Evolutionary conservation across 805 yeast genomes (phyloP), one percentile per base, ranked within the genome.

Genomic region (Blastobotrys mokoenaii): DNA sequence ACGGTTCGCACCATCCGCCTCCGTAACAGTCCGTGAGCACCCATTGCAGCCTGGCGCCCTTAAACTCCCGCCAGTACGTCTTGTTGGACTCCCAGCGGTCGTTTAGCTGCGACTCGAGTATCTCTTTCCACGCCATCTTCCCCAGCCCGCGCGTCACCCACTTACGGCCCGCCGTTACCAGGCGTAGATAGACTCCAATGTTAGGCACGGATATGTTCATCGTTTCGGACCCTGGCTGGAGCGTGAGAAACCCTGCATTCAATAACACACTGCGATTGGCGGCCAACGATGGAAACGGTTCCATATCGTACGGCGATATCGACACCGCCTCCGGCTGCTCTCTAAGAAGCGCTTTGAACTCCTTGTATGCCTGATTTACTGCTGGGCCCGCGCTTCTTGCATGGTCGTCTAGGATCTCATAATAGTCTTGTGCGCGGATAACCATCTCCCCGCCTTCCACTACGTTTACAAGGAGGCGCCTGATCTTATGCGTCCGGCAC

Each of bases 11-110:
- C 43, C 73, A 65, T 0, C 82, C 82, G 1, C 73, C 68, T 2
- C 82, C 82, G 43, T 69, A 64, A 6, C 74, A 68, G 47, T 77
- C 82, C 9, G 73, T 76, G 39, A 78, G 60, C 3, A 74, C 62
- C 82, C 81, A 77, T 40, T 70, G 62, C 27, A 78, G 58, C 40
- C 66, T 71, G 44, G 68, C 68, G 1, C 82, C 83, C 41, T 67
- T 66, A 48, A 74, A 70, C 2, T 77, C 77, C 33, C 65, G 62
- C 62, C 79, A 68, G 38, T 55, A 55, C 12, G 41, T 35, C 42
- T 58, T 60, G 30, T 59, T 51, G 10, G 51, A 35, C 11, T 53
- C 56, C 48, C 64, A 63, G 39, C 56, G 54, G 5, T 58, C 65
- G n/a, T 40, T 49, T 16, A 68, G 48, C 30, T 32, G 41, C 2